These are phyloP conservation scores for Setaria italica DNA, from an alignment of 202 grass and related monocot species.

Conservation along the genomic window DNA sequence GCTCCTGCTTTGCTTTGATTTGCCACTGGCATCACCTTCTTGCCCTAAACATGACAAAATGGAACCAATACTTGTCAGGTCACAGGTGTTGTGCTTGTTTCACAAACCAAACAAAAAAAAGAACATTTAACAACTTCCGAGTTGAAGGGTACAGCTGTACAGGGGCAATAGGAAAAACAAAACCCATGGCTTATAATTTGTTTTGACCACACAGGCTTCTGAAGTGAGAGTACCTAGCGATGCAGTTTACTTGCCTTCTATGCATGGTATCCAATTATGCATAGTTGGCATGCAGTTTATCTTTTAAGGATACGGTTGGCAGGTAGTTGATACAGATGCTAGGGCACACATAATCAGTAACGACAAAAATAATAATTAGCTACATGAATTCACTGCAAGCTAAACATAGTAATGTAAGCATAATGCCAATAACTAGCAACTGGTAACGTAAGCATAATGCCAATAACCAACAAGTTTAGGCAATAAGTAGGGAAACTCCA, in stretches of 20 bases:
- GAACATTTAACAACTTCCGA: background rate
- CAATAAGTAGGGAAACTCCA: no score
- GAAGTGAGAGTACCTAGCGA: background rate
- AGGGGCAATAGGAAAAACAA: background rate
- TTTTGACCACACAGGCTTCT: background rate
- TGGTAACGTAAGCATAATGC: background rate
- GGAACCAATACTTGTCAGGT: no score
- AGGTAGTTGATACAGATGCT: background rate
- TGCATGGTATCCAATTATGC: conserved; percentile 8
- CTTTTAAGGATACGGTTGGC: background rate
- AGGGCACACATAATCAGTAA: background rate
- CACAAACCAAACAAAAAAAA: background rate
- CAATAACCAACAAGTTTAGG: no score
- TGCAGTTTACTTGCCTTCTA: background rate
- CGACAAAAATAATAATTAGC: background rate
- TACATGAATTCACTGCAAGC: background rate
- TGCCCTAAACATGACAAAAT: conserved; percentile 42
- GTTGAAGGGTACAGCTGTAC: background rate
- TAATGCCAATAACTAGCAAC: no score
- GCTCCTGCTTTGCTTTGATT: conserved; percentile 90
- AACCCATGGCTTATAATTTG: background rate
- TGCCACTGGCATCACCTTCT: conserved; percentile 70
- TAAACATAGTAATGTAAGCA: conserved; percentile 8
- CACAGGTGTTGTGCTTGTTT: no score
- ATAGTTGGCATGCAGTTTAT: background rate